Evolutionary conservation across 208 protist genomes (phyloP), one percentile per base, ranked within the genome.

Genomic region (Crithidia acanthocephali): DNA sequence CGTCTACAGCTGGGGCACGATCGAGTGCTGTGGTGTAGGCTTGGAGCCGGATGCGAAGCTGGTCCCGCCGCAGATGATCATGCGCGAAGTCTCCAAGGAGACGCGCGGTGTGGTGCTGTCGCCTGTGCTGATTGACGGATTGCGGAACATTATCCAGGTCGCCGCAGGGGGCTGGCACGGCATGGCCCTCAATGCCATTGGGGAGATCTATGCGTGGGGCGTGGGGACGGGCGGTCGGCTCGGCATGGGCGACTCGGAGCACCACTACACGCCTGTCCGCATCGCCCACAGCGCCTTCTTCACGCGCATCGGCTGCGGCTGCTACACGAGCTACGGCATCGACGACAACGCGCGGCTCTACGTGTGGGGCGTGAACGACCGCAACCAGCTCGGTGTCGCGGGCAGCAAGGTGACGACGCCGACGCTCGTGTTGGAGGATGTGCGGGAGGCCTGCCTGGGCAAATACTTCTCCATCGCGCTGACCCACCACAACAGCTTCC

Each of bases 21-120:
- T 93, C 56, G 90, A 95, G 66, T 95, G 90, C 83, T 92, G 87
- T 65, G 90, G 90, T 15, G 56, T 89, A 23, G 90, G 87, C n/a
- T 55, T 86, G 30, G 67, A 90, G 52, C 87, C 86, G 18, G 47
- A 69, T 23, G 47, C 65, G 45, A 60, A 84, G n/a, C 37, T 79
- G 15, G 74, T 90, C 30, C 85, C 87, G 2, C 20, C 60, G 33
- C 76, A 82, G 53, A 66, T 95, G 68, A 77, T 92, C 51, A 89
- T 87, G 78, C 66, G 61, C 6, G 52, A 68, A 35, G 23, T 92
- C 40, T 79, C 70, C 55, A 70, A 74, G 22, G 84, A 92, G 27
- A 88, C 74, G 37, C 63, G 62, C 37, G 80, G 84, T 28, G 81
- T 82, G 13, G 68, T 93, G 25, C 52, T 92, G 44, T 66, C 85